These are phyloP conservation scores for Tarenaya hassleriana DNA, from an alignment of 345 rosid genomes.

Conservation along the genomic window DNA sequence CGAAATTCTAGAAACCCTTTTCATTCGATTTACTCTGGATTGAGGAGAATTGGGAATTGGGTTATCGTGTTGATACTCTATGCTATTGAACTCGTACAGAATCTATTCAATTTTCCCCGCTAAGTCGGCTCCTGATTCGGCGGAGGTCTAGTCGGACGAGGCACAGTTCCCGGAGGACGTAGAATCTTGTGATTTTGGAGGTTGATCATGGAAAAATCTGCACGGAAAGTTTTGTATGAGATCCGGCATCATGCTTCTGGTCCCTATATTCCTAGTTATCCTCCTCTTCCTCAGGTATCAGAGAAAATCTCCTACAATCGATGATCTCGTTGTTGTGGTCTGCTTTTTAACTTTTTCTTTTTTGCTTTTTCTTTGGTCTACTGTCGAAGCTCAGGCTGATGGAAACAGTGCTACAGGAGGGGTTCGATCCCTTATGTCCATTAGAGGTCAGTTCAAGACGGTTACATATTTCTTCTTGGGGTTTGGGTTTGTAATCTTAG, in stretches of 20 bases:
- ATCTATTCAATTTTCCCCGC: no score
- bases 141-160: no score
- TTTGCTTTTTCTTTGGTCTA: slow-evolving; percentile 3
- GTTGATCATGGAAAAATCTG: slow-evolving; percentile 34
- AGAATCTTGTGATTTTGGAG: not conserved
- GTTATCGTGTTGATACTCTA: no score
- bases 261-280: slow-evolving; percentile 55
- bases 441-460: slow-evolving; percentile 36
- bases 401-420: slow-evolving; percentile 42
- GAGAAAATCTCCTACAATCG: slow-evolving; percentile 3
- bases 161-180: no score
- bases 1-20: no score
- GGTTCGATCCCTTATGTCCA: slow-evolving; percentile 43
- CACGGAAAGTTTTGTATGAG: slow-evolving; percentile 52
- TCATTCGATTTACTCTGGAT: no score
- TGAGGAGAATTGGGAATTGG: no score
- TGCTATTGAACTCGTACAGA: no score
- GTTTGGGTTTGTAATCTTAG: not conserved
- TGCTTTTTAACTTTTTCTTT: slow-evolving; percentile 4
- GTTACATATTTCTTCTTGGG: not conserved
- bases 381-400: slow-evolving; percentile 34
- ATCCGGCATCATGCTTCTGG: slow-evolving; percentile 57
- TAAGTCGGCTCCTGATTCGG: no score
- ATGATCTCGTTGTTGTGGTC: not conserved
- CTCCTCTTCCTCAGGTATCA: slow-evolving; percentile 64